Evolutionary conservation across 164 flowering plant genomes (phyloP), one percentile per base, ranked within the genome.

Genomic region (Euptelea pleiosperma): DNA sequence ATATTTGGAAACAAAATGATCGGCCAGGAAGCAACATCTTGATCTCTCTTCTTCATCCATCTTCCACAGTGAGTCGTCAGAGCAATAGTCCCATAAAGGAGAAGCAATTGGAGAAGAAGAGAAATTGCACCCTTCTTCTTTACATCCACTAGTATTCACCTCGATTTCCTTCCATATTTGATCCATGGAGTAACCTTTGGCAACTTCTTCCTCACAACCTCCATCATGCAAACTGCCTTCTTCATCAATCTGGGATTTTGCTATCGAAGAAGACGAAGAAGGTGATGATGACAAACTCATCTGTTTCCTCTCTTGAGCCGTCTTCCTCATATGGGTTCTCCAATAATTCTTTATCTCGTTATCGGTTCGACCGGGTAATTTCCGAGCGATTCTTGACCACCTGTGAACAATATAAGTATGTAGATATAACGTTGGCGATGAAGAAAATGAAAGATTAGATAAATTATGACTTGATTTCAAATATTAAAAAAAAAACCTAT

Each of bases 311-410:
- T 91, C 94, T 73, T 90, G 96, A 65, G 94, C 97, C 61, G 80
- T 81, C 63, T 87, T 93, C 69, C 98, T 70, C 94, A 81, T 87
- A 56, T 87, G 86, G 21, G 98, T 89, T 44, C 97, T 81, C 98
- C 98, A 93, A 33, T 93, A 93, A 55, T 93, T 93, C 87, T 93
- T 93, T 48, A 93, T 90, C 79, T 90, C 98, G 50, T 93, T 93
- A 49, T 93, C 98, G 0, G 98, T 93, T 37, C 98, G 73, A 25
- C 98, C 98, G 0, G 98, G 97, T 65, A 93, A 58, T 72, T 67
- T 93, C 24, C 86, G 71, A 41, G 98, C 97, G 55, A 93, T 93
- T 69, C 83, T 80, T 28, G 98, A 93, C 98, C 98, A 93, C 70
- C 98, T 88, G 75, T 62, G 70, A 49, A 24, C 62, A 40, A 59